A percentile compares a stretch with the other conserved stretches of the same genome.
Conservation (phyloP, 352 stramenopile species). For the Peronospora destructor region DNA sequence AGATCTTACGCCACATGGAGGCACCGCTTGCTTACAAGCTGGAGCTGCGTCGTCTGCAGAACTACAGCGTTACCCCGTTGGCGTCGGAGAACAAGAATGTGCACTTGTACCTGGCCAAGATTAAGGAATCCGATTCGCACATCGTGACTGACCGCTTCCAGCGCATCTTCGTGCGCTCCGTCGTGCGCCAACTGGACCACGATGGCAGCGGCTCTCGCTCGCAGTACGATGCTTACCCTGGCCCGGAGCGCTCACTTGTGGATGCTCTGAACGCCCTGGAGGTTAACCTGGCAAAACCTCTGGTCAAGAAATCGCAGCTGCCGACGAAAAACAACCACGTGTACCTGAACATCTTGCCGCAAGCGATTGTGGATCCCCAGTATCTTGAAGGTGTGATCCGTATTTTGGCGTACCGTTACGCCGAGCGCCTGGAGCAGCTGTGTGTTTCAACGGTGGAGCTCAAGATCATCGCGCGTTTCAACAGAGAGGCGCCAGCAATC, state of each 20-base stretch:
- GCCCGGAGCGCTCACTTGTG: constrained; percentile 96
- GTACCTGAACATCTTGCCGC: constrained; percentile 97
- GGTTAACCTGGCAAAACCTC: constrained; percentile 90
- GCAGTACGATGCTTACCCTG: constrained; percentile 88
- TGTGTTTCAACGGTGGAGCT: constrained; percentile 95
- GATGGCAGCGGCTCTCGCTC: constrained; percentile 63
- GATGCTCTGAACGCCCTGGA: constrained; percentile 97
- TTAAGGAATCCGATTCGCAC: constrained; percentile 76
- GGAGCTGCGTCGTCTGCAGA: constrained; percentile 94
- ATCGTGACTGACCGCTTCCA: constrained; percentile 84
- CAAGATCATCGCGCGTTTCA: constrained; percentile 93
- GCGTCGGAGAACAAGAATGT: constrained; percentile 94
- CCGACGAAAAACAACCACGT: constrained; percentile 97
- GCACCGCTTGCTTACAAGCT: constrained; percentile 96
- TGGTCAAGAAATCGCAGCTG: constrained; percentile 67
- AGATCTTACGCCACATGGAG: constrained; percentile 97
- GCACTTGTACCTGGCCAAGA: constrained; percentile 96
- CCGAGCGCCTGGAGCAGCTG: constrained; percentile 87
- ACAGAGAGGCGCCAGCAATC: constrained; percentile 89
- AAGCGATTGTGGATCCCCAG: constrained; percentile 91
- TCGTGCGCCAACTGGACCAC: constrained; percentile 89
- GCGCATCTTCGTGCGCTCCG: constrained; percentile 94
- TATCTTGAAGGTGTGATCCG: constrained; percentile 95
- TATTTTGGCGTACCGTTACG: constrained; percentile 82
- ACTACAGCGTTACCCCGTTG: constrained; percentile 95